Percentiles rank a stretch among this genome's conserved stretches.
Evolutionary conservation across 1,284 basidiomycete genomes (phyloP).

Genomic region (Gymnopus androsaceus): DNA sequence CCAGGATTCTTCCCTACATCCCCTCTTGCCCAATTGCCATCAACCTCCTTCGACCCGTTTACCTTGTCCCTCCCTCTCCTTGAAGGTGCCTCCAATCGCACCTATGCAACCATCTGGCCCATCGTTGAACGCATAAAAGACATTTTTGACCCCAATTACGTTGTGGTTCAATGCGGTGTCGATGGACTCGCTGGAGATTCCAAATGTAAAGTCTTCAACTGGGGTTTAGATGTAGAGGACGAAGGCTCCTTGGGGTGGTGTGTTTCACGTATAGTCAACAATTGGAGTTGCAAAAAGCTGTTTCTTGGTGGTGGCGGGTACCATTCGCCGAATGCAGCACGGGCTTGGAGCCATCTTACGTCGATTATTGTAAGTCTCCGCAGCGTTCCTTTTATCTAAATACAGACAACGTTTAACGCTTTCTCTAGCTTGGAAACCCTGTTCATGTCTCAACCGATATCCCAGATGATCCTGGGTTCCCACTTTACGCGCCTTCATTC

Average conservation of each 20-base stretch:
- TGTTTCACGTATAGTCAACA: constrained; percentile 51
- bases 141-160: constrained; percentile 74
- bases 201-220: constrained; percentile 71
- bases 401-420: not conserved
- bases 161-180: constrained; percentile 84
- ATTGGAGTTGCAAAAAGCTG: constrained; percentile 64
- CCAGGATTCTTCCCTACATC: constrained; percentile 84
- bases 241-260: constrained; percentile 75
- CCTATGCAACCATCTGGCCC: constrained; percentile 65
- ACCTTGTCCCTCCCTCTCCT: constrained; percentile 76
- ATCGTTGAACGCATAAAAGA: constrained; percentile 61
- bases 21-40: constrained; percentile 52
- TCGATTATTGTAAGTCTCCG: constrained; percentile 68
- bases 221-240: constrained; percentile 50
- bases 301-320: constrained; percentile 82
- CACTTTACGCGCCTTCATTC: constrained; percentile 76
- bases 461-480: constrained; percentile 57
- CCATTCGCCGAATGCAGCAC: constrained; percentile 76
- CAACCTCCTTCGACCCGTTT: constrained; percentile 58
- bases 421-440: constrained; percentile 49
- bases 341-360: constrained; percentile 84
- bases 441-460: constrained; percentile 63
- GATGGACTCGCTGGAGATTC: constrained; percentile 88
- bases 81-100: constrained; percentile 62
- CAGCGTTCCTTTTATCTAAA: constrained; percentile 5